A percentile compares a stretch with the other conserved stretches of the same genome.
Evolutionary conservation across 306 rosid genomes (phyloP).

Genomic region (Prinsepia uniflora): DNA sequence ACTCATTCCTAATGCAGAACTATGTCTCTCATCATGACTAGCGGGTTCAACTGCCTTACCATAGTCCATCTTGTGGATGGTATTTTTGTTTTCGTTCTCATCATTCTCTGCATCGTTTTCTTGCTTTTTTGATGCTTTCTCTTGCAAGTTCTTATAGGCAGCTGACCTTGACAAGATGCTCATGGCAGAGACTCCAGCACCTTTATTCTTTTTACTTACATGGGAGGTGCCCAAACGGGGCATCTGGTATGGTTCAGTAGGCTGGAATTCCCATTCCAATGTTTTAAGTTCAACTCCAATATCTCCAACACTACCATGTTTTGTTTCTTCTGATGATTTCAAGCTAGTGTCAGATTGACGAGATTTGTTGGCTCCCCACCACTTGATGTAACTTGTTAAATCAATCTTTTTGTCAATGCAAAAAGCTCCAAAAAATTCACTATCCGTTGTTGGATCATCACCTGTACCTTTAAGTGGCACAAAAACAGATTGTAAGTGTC

Average conservation of each 20-base stretch:
- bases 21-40: conserved; percentile 52
- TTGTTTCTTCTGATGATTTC: conserved; percentile 70
- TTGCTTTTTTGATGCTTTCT: conserved; percentile 65
- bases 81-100: conserved; percentile 81
- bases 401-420: conserved; percentile 81
- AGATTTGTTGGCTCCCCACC: conserved; percentile 90
- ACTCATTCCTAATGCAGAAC: conserved; percentile 61
- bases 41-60: conserved; percentile 74
- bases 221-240: conserved; percentile 61
- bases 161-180: conserved; percentile 84
- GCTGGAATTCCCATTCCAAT: conserved; percentile 63
- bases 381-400: conserved; percentile 76
- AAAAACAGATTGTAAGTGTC: conserved; percentile 4
- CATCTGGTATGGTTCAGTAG: conserved; percentile 88
- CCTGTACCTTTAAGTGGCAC: conserved; percentile 47
- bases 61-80: conserved; percentile 61
- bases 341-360: conserved; percentile 50
- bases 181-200: conserved; percentile 69
- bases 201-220: conserved; percentile 49
- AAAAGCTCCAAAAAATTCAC: conserved; percentile 53
- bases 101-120: conserved; percentile 60
- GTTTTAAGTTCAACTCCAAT: conserved; percentile 64
- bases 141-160: conserved; percentile 85
- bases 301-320: conserved; percentile 57
- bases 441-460: conserved; percentile 74